Percentiles rank a stretch among this genome's conserved stretches.
Conservation (phyloP, 1,139 yeast species). For the Sugiyamaella japonica region DNA sequence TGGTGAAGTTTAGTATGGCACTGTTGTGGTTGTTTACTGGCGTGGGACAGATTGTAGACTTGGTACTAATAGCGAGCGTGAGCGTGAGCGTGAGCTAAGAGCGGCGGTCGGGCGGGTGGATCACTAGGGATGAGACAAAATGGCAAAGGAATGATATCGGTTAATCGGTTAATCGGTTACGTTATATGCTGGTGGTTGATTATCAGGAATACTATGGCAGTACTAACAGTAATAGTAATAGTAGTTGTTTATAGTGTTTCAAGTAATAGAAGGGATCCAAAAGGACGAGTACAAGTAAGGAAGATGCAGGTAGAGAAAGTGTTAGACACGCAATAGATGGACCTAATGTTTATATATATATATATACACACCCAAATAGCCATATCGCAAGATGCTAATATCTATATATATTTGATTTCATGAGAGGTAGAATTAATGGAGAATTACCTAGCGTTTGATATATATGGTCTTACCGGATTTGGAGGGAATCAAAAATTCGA, state of each 20-base stretch:
- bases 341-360: background rate
- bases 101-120: too few species aligned
- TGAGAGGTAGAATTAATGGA: constrained; percentile 8
- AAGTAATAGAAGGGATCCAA: too few species aligned
- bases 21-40: too few species aligned
- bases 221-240: too few species aligned
- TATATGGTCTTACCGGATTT: constrained; percentile 12
- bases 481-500: background rate
- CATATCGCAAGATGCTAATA: background rate
- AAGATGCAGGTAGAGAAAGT: background rate
- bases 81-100: too few species aligned
- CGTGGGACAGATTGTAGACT: too few species aligned
- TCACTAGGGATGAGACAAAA: too few species aligned
- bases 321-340: background rate
- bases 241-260: too few species aligned
- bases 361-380: background rate
- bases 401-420: constrained; percentile 7
- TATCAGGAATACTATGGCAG: too few species aligned
- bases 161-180: background rate
- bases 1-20: too few species aligned
- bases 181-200: background rate
- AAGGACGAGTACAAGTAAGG: background rate
- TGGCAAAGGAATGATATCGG: background rate
- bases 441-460: constrained; percentile 16
- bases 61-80: too few species aligned